A percentile compares a stretch with the other conserved stretches of the same genome.
Evolutionary conservation across 306 rosid genomes (phyloP).

Genomic region (Hylodesmum podocarpum): DNA sequence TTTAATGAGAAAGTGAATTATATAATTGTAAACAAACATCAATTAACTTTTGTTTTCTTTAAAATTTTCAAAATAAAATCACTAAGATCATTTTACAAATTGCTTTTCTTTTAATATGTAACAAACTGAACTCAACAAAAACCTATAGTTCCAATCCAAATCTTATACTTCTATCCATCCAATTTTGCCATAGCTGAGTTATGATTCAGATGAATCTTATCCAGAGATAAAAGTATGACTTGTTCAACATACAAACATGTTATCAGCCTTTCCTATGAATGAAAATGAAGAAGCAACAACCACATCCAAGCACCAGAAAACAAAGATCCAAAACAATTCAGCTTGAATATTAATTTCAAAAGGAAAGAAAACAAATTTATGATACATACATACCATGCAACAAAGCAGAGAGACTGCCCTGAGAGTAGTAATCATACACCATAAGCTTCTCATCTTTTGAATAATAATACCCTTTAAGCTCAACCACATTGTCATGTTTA

Average conservation of each 20-base stretch:
- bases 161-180: not conserved
- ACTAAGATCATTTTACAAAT: too few species aligned
- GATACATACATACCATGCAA: constrained; percentile 77
- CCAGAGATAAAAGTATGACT: not conserved
- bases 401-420: constrained; percentile 77
- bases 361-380: not conserved
- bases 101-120: too few species aligned
- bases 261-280: not conserved
- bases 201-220: not conserved
- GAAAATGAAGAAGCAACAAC: not conserved
- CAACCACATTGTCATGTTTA: constrained; percentile 80
- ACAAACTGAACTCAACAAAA: too few species aligned
- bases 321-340: not conserved
- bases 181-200: not conserved
- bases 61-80: too few species aligned
- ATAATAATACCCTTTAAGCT: constrained; percentile 65
- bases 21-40: too few species aligned
- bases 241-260: not conserved
- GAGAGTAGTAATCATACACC: constrained; percentile 55
- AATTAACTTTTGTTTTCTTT: too few species aligned
- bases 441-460: constrained; percentile 38
- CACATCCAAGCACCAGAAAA: not conserved
- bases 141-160: not conserved
- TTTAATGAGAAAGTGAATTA: too few species aligned
- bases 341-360: not conserved